These are phyloP conservation scores for Mortierella sp. DNA, from an alignment of 371 early-diverging fungal genomes.

Conservation along the genomic window DNA sequence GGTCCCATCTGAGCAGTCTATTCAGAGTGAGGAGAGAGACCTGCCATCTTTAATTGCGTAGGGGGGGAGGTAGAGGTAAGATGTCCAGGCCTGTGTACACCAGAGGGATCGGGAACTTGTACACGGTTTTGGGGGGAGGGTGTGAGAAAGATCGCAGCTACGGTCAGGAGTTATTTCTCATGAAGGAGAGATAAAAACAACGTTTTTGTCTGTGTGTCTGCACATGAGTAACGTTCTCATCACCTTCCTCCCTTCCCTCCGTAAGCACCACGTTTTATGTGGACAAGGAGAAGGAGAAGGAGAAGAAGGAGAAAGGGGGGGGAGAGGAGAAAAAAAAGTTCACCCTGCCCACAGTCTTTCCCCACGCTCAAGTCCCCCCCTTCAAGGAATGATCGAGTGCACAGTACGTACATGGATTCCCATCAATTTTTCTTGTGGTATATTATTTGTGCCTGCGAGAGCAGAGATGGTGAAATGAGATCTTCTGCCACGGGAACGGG, in stretches of 20 bases:
- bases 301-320: not conserved
- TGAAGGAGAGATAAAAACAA: not conserved
- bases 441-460: not conserved
- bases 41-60: not conserved
- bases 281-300: not conserved
- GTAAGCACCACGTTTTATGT: not conserved
- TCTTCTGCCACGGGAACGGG: conserved; percentile 17
- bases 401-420: not conserved
- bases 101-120: not conserved
- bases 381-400: not conserved
- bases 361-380: not conserved
- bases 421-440: not conserved
- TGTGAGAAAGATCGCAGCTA: not conserved
- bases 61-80: not conserved
- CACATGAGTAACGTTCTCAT: conserved; percentile 10
- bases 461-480: not conserved
- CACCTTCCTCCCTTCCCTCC: not conserved
- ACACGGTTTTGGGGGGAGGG: not conserved
- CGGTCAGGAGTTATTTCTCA: not conserved
- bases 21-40: not conserved
- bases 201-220: conserved; percentile 7
- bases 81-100: not conserved
- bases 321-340: not conserved
- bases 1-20: not conserved
- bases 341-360: not conserved